phyloP scores from a whole-genome alignment of 768 basidiomycete genomes.

The Rhizopogon roseolus region DNA sequence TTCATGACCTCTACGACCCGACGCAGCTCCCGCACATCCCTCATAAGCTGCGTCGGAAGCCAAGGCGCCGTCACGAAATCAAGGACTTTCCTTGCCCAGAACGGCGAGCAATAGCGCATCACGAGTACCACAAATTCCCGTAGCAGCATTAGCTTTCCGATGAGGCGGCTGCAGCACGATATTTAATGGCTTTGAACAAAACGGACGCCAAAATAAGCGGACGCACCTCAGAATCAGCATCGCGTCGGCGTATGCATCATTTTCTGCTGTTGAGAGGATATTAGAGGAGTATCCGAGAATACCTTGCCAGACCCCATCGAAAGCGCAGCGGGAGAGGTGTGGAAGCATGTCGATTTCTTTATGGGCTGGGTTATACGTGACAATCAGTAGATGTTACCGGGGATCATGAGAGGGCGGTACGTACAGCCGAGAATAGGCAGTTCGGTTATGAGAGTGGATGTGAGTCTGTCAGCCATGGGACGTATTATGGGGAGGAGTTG shows the following conservation, averaged over 20 bases:
- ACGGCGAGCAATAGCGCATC: conserved; percentile 21
- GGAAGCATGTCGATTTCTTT: conserved; percentile 28
- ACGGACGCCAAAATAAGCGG: background rate
- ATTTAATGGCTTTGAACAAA: background rate
- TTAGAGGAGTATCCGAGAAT: conserved; percentile 39
- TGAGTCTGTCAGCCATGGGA: conserved; percentile 26
- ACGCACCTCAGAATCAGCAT: conserved; percentile 27
- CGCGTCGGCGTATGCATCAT: conserved; percentile 12
- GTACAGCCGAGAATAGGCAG: conserved; percentile 17
- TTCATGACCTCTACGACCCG: conserved; percentile 45
- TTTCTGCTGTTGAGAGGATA: conserved; percentile 8
- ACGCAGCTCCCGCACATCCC: conserved; percentile 38
- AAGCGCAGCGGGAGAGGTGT: conserved; percentile 21
- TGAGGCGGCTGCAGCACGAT: conserved; percentile 15
- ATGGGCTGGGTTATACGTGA: conserved; percentile 9
- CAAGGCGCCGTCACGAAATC: conserved; percentile 6
- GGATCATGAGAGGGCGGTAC: conserved; percentile 17
- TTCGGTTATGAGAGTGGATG: conserved; percentile 12
- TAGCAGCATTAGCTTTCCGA: conserved; percentile 20
- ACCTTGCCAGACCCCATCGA: conserved; percentile 34
- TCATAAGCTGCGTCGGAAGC: conserved; percentile 7
- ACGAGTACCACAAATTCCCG: conserved; percentile 26
- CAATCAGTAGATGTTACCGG: background rate
- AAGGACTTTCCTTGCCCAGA: conserved; percentile 26
- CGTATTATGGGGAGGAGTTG: conserved; percentile 21